A percentile compares a stretch with the other conserved stretches of the same genome.
phyloP scores from a whole-genome alignment of 257 asterid genomes.

The Lycium barbarum region DNA sequence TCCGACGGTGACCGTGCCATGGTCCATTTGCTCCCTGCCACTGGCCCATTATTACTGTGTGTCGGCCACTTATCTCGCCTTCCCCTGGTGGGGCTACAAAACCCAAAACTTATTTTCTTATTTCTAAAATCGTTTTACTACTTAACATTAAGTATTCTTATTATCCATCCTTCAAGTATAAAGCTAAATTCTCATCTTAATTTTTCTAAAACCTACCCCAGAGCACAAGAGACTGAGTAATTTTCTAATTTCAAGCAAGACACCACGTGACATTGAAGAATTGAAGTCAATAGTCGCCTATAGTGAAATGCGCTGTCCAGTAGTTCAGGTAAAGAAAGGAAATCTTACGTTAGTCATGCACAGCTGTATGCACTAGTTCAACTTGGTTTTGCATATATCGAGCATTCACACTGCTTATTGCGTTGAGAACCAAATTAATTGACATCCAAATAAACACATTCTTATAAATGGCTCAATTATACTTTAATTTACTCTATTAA shows the following conservation, averaged over 20 bases:
- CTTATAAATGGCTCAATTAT: background rate
- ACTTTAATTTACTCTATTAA: background rate
- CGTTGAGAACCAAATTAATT: background rate
- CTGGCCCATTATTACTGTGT: constrained; percentile 29
- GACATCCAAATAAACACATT: background rate
- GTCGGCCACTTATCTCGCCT: constrained; percentile 33
- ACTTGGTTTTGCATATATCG: background rate
- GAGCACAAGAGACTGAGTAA: background rate
- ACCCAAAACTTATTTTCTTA: background rate
- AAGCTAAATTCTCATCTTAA: background rate
- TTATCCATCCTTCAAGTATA: background rate
- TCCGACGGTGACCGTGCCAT: constrained; percentile 31
- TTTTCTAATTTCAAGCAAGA: constrained; percentile 9
- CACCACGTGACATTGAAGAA: constrained; percentile 2
- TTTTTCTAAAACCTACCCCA: background rate
- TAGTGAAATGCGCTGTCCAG: background rate
- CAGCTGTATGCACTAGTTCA: constrained; percentile 27
- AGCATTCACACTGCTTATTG: constrained; percentile 14
- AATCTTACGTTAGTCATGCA: background rate
- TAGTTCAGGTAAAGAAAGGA: background rate
- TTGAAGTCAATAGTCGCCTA: constrained; percentile 9
- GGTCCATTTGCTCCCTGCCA: constrained; percentile 31
- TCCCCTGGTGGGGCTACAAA: constrained; percentile 33
- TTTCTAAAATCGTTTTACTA: constrained; percentile 11
- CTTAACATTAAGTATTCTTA: background rate